Evolutionary conservation across 495 filamentous ascomycete genomes (phyloP), one percentile per base, ranked within the genome.

Genomic region (Penicillium angulare): DNA sequence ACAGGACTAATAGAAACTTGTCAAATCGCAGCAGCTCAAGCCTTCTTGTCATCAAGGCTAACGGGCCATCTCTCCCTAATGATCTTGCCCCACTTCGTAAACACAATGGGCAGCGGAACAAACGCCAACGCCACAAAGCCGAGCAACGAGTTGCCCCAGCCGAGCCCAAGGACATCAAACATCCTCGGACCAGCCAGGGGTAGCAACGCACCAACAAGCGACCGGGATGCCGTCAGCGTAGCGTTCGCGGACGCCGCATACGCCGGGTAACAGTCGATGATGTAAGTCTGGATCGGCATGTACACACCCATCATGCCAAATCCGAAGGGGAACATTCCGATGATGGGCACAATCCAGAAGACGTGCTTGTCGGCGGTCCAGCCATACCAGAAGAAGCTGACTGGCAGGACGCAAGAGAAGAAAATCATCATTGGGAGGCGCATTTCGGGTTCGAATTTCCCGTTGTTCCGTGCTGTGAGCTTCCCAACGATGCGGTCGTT

Each of bases 61-160:
- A 69, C 49, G 7, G 65, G 58, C 41, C 43, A 69, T 43, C 26
- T 61, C 44, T 63, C 58, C 13, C 71, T 51, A 33, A 74, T 63
- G 17, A 8, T 29, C 42, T 63, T 47, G 0, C 73, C 73, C 53
- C 62, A 69, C 21, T 42, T 34, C 16, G 54, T 58, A 22, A 75
- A 63, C 1, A 67, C 8, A 18, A 73, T 54, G 8, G 69, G 59
- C 5, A 67, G 40, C 0, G 66, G 64, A 7, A 65, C 45, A 80
- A 74, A 66, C 7, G 64, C 83, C 18, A 89, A 50, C 0, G 83
- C 75, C 23, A 90, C 63, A 53, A 88, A 87, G 8, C 69, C 86
- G 21, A 88, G 61, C 27, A 89, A 55, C 8, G 74, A 80, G 53
- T 86, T 88, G 1, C 84, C 86, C 86, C 86, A 88, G 1, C 84